Conservation (phyloP, 768 basidiomycete species). For the Agrocybe chaxingu region DNA sequence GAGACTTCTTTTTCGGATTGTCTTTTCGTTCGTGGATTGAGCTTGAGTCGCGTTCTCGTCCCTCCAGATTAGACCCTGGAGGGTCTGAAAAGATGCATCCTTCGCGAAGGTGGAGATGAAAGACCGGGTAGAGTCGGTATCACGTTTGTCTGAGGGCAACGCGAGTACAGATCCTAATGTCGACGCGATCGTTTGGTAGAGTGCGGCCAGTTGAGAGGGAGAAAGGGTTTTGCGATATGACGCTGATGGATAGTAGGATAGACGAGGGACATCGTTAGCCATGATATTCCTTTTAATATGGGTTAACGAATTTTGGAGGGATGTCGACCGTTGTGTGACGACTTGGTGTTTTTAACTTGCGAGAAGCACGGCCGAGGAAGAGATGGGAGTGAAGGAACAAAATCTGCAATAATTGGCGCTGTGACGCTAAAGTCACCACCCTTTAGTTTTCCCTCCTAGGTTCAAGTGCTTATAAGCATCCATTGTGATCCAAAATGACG, state of each 20-base stretch:
- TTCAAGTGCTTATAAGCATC: too few relatives aligned
- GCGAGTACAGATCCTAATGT: conserved; percentile 45
- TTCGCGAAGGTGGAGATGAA: conserved; percentile 59
- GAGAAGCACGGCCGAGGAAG: too few relatives aligned
- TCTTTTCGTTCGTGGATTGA: conserved; percentile 35
- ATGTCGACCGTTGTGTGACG: too few relatives aligned
- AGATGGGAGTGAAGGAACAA: too few relatives aligned
- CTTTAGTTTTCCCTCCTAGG: too few relatives aligned
- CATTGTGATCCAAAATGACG: too few relatives aligned
- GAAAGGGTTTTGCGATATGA: conserved; percentile 45
- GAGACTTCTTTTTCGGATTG: conserved; percentile 47
- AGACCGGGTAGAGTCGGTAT: conserved; percentile 37
- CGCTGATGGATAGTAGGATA: conserved; percentile 53
- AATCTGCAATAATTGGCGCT: too few relatives aligned
- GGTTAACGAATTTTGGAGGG: too few relatives aligned
- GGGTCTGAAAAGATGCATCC: conserved; percentile 48
- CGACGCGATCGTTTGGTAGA: conserved; percentile 46
- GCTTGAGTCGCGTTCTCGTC: conserved; percentile 9
- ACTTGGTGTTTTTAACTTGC: too few relatives aligned
- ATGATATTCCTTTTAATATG: neutral
- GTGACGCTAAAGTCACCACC: too few relatives aligned
- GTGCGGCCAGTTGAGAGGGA: conserved; percentile 45
- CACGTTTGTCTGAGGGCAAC: conserved; percentile 45
- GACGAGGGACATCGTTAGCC: conserved; percentile 13
- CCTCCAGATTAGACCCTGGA: conserved; percentile 63